Evolutionary conservation across 805 yeast genomes (phyloP).

Genomic region (Candida gorgasii): DNA sequence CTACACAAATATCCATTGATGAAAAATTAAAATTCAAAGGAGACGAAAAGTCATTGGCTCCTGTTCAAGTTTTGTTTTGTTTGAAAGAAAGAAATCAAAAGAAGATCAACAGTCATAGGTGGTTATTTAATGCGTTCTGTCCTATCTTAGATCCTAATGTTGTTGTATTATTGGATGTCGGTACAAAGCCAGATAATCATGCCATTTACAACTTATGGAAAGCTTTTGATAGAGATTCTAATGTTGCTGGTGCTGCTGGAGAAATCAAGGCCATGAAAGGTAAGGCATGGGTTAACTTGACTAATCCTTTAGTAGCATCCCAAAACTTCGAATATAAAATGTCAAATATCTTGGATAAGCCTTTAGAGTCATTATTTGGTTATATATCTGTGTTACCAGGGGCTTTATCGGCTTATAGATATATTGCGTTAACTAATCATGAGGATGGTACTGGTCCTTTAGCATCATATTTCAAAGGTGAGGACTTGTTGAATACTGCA

Average conservation of each 20-base stretch:
- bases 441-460: conserved; percentile 93
- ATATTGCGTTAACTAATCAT: conserved; percentile 79
- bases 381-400: conserved; percentile 94
- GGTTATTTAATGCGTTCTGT: conserved; percentile 95
- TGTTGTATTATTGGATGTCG: conserved; percentile 89
- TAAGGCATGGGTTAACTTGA: conserved; percentile 72
- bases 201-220: conserved; percentile 96
- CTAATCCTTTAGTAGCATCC: conserved; percentile 92
- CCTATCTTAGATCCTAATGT: conserved; percentile 92
- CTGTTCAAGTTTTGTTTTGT: conserved; percentile 92
- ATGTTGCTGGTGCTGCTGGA: conserved; percentile 99
- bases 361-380: conserved; percentile 89
- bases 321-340: conserved; percentile 96
- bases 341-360: conserved; percentile 95
- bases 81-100: conserved; percentile 89
- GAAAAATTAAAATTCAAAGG: conserved; percentile 88
- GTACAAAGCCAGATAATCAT: conserved; percentile 87
- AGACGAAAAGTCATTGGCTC: conserved; percentile 85
- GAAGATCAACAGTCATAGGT: conserved; percentile 95
- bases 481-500: conserved; percentile 43
- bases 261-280: conserved; percentile 97
- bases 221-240: conserved; percentile 93
- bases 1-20: conserved; percentile 92
- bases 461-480: conserved; percentile 87
- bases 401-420: conserved; percentile 92